These are phyloP conservation scores for Endocarpon pusillum DNA, from an alignment of 495 filamentous ascomycete genomes.

Conservation along the genomic window DNA sequence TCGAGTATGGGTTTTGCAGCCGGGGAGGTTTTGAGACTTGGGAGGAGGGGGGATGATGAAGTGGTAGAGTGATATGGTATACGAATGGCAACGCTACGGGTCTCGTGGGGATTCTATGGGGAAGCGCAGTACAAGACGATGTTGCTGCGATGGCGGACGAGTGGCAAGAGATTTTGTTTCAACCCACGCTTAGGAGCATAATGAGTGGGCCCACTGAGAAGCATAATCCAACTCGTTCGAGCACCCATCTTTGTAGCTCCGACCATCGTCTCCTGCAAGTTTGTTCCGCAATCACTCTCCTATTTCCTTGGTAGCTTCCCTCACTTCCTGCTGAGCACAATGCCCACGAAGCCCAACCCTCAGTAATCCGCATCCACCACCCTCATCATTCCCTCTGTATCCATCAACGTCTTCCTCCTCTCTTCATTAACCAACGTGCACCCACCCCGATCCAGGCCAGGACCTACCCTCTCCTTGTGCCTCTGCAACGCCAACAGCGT, in stretches of 20 bases:
- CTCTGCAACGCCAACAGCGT: slow-evolving; percentile 21
- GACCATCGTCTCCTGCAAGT: too few species aligned
- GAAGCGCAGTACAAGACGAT: too few species aligned
- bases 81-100: too few species aligned
- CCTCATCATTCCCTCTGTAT: slow-evolving; percentile 26
- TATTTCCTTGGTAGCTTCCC: neutral
- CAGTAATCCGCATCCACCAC: slow-evolving; percentile 13
- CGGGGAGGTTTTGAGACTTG: too few species aligned
- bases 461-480: slow-evolving; percentile 30
- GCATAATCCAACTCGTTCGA: neutral
- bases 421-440: slow-evolving; percentile 23
- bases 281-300: neutral
- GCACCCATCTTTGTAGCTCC: neutral
- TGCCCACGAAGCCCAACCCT: neutral
- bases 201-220: neutral
- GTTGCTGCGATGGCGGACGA: too few species aligned
- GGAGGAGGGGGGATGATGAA: too few species aligned
- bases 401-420: slow-evolving; percentile 20
- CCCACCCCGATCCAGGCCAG: slow-evolving; percentile 29
- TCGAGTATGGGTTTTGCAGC: too few species aligned
- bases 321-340: neutral
- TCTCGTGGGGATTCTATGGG: too few species aligned
- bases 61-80: too few species aligned
- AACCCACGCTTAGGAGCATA: too few species aligned
- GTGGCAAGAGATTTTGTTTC: too few species aligned